Percentiles rank a stretch among this genome's conserved stretches.
Evolutionary conservation across 768 basidiomycete species (phyloP).

Genomic region (Boletellus emodensis): DNA sequence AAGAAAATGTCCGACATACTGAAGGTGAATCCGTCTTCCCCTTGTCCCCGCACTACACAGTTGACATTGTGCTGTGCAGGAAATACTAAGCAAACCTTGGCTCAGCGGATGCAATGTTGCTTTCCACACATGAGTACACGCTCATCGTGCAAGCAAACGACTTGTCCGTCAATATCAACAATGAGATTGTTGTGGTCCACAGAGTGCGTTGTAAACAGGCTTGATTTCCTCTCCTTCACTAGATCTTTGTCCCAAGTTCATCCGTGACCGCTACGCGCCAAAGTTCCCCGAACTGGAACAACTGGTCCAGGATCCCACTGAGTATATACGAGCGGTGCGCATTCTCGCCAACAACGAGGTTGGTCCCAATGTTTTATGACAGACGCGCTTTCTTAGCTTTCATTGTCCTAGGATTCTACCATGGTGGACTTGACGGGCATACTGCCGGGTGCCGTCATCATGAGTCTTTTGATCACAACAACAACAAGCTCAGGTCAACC

Average conservation of each 20-base stretch:
- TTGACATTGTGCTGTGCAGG: conserved; percentile 43
- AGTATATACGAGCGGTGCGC: conserved; percentile 90
- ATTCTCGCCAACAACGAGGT: conserved; percentile 82
- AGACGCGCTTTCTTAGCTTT: neutral
- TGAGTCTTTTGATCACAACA: conserved; percentile 95
- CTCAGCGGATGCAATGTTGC: conserved; percentile 69
- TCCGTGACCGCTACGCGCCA: conserved; percentile 92
- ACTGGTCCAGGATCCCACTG: conserved; percentile 83
- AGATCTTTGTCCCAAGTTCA: conserved; percentile 57
- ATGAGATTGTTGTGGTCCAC: conserved; percentile 95
- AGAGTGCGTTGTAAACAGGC: conserved; percentile 51
- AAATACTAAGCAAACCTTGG: conserved; percentile 82
- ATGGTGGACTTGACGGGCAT: conserved; percentile 79
- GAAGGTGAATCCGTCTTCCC: conserved; percentile 44
- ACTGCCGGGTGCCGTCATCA: conserved; percentile 84
- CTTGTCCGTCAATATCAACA: conserved; percentile 95
- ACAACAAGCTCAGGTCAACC: conserved; percentile 81
- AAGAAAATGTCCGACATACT: conserved; percentile 86
- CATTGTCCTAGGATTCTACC: conserved; percentile 64
- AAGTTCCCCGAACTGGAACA: conserved; percentile 98
- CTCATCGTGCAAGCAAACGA: conserved; percentile 98
- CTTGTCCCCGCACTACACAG: neutral
- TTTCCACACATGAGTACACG: conserved; percentile 88
- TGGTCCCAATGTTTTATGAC: conserved; percentile 11
- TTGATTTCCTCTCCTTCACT: conserved; percentile 7